These are phyloP conservation scores for Raffaelea ambrosiae DNA, from an alignment of 2,329 filamentous ascomycete genomes.

Conservation along the genomic window DNA sequence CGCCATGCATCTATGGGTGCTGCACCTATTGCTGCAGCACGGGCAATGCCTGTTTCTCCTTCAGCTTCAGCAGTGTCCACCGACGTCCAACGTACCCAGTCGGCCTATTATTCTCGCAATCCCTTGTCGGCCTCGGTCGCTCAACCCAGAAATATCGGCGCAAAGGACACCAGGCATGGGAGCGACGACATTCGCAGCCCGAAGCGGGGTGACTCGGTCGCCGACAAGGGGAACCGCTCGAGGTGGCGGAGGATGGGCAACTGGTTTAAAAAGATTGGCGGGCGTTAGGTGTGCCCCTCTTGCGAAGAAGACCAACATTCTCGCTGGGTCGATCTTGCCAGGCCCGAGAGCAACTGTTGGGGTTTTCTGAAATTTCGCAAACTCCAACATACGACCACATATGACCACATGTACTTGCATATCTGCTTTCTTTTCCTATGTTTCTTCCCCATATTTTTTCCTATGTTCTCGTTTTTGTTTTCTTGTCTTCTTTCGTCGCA, in stretches of 20 bases:
- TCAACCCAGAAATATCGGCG: too few relatives aligned
- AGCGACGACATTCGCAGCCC: neutral
- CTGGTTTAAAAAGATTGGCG: conserved; percentile 23
- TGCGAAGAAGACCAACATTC: too few relatives aligned
- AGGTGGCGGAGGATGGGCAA: conserved; percentile 22
- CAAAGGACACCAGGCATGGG: too few relatives aligned
- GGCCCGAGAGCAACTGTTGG: too few relatives aligned
- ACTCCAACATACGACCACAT: too few relatives aligned
- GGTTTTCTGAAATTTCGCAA: neutral
- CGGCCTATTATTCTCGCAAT: conserved; percentile 8
- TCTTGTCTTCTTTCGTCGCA: too few relatives aligned
- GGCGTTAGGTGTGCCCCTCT: too few relatives aligned
- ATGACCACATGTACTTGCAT: too few relatives aligned
- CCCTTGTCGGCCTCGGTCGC: conserved; percentile 1
- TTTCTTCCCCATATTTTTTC: too few relatives aligned
- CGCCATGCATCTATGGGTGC: neutral
- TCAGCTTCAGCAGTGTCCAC: neutral
- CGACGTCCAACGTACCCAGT: conserved; percentile 4
- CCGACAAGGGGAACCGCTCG: conserved; percentile 8
- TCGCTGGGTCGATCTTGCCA: too few relatives aligned
- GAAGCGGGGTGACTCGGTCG: neutral
- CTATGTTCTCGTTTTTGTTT: too few relatives aligned
- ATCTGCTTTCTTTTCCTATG: too few relatives aligned
- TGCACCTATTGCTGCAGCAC: neutral
- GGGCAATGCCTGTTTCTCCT: neutral